Percentiles rank a stretch among this genome's conserved stretches.
These are phyloP conservation scores for Chrysosporium keratinophilum DNA, from an alignment of 2,329 filamentous ascomycete species.

Conservation along the genomic window DNA sequence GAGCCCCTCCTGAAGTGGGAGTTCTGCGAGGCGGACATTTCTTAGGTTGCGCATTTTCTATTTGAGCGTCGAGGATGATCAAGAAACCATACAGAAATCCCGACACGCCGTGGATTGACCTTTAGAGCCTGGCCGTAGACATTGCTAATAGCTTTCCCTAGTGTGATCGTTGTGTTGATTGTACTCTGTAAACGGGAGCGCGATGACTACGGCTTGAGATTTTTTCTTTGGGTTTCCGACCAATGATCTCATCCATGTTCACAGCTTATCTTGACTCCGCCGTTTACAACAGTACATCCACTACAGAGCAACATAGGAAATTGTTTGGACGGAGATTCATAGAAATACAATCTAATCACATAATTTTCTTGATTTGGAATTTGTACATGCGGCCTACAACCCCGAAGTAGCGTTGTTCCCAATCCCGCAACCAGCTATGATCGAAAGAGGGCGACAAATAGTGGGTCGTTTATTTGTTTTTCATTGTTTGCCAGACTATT, in stretches of 20 bases:
- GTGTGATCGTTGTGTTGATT: neutral
- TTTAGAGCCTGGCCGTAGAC: neutral
- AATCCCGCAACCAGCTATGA: neutral
- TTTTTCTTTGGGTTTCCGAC: conserved; percentile 7
- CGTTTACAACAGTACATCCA: neutral
- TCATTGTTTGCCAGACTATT: conserved; percentile 58
- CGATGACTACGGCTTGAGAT: neutral
- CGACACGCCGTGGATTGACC: neutral
- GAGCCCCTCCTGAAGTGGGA: conserved; percentile 49
- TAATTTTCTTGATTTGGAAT: conserved; percentile 4
- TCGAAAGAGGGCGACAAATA: neutral
- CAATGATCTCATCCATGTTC: conserved; percentile 23
- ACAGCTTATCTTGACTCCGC: neutral
- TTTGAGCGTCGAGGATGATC: neutral
- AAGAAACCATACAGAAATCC: neutral
- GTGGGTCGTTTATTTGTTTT: conserved; percentile 40
- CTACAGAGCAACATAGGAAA: neutral
- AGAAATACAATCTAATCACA: conserved; percentile 8
- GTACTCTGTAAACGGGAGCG: too few species aligned
- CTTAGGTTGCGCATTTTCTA: conserved; percentile 72
- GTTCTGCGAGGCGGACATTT: conserved; percentile 60
- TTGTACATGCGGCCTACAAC: conserved; percentile 14
- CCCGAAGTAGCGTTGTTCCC: conserved; percentile 1
- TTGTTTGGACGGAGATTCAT: neutral
- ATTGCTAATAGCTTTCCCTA: neutral